Conservation (phyloP, 2,329 filamentous ascomycete species). For the Calonectria pteridis region DNA sequence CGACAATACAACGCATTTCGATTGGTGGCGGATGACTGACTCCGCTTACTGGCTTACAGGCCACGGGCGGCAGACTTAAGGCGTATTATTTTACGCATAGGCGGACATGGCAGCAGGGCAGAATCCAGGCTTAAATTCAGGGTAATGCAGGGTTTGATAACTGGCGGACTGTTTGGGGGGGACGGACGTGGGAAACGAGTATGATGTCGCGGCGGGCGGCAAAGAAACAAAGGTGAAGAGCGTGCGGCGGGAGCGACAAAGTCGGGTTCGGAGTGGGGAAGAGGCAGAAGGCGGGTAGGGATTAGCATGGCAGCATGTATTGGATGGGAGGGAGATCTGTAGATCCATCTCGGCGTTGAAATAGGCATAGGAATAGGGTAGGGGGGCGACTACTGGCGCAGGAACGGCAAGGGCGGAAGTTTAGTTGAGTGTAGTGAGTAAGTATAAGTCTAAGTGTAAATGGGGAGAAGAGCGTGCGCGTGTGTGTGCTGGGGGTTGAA, state of each 20-base stretch:
- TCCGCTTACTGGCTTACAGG: not conserved
- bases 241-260: not conserved
- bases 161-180: not conserved
- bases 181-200: not conserved
- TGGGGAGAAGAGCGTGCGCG: not conserved
- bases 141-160: not conserved
- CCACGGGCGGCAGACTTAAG: not conserved
- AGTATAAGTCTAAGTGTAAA: not conserved
- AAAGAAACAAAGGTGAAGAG: conserved; percentile 17
- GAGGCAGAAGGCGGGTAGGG: not conserved
- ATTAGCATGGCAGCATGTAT: not conserved
- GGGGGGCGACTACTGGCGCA: not conserved
- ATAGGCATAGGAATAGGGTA: conserved; percentile 15
- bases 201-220: conserved; percentile 9
- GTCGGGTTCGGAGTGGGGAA: not conserved
- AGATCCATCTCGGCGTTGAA: conserved; percentile 13
- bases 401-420: not conserved
- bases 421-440: not conserved
- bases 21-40: not conserved
- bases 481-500: not conserved
- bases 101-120: not conserved
- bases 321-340: conserved; percentile 15
- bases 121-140: not conserved
- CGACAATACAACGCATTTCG: not conserved
- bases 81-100: not conserved